phyloP scores from a whole-genome alignment of 257 asterid species.

The Gentiana dahurica region DNA sequence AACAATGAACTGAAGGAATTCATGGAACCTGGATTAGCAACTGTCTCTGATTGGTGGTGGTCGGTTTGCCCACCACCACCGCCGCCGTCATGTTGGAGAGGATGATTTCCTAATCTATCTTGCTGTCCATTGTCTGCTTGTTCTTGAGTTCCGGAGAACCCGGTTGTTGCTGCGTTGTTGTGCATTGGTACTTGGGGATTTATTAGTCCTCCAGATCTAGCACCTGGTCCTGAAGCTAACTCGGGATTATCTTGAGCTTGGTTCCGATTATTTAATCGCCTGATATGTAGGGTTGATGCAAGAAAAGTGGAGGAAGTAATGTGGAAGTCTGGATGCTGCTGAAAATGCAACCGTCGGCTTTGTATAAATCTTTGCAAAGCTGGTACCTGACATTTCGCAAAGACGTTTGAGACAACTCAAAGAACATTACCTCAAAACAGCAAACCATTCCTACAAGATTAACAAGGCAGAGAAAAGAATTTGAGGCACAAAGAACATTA shows the following conservation, averaged over 20 bases:
- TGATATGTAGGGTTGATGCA: conserved; percentile 87
- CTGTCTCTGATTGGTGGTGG: conserved; percentile 52
- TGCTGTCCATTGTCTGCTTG: conserved; percentile 29
- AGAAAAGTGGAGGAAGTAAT: conserved; percentile 89
- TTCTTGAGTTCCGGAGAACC: conserved; percentile 36
- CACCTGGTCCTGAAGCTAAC: conserved; percentile 33
- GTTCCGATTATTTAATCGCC: conserved; percentile 72
- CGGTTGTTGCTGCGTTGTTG: conserved; percentile 13
- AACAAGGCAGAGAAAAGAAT: no score
- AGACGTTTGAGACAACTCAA: neutral
- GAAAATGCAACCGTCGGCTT: conserved; percentile 70
- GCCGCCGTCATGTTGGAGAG: conserved; percentile 27
- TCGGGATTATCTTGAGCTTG: conserved; percentile 40
- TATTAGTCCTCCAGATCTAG: conserved; percentile 23
- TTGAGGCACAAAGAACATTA: conserved; percentile 13
- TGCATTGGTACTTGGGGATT: conserved; percentile 31
- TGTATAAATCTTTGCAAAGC: conserved; percentile 94
- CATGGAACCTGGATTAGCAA: conserved; percentile 61
- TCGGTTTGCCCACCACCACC: conserved; percentile 36
- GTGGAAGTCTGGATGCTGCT: conserved; percentile 93
- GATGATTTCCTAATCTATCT: conserved; percentile 51
- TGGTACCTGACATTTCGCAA: conserved; percentile 50
- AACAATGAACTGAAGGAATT: conserved; percentile 74
- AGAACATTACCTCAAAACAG: neutral
- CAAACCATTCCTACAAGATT: neutral